Conservation (phyloP, 2,329 filamentous ascomycete species). For the Aspergillus aculeatinus region DNA sequence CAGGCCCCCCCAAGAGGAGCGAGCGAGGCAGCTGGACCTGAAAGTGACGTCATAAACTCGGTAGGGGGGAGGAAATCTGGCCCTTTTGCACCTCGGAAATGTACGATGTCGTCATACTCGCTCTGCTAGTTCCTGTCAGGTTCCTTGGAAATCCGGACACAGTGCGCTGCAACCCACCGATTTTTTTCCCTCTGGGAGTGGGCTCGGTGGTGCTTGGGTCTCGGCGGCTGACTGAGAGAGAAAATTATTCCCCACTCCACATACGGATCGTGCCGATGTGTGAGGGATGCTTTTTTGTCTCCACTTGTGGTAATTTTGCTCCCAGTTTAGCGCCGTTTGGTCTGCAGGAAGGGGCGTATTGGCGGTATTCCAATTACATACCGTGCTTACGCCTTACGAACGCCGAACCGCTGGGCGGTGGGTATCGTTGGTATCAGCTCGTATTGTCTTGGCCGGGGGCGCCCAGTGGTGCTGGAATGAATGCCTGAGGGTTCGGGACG, state of each 20-base stretch:
- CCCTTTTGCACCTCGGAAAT: not conserved
- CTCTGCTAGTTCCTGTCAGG: not conserved
- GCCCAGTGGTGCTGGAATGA: not conserved
- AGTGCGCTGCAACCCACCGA: not conserved
- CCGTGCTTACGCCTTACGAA: not conserved
- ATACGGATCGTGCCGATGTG: slow-evolving; percentile 25
- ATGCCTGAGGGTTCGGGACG: not conserved
- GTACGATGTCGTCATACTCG: slow-evolving; percentile 5
- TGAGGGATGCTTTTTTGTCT: not conserved
- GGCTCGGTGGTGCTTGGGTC: not conserved
- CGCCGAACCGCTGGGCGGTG: not conserved
- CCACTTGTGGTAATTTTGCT: slow-evolving; percentile 3
- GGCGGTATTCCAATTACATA: not conserved
- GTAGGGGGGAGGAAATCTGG: not conserved
- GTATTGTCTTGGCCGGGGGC: not conserved
- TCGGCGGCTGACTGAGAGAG: not conserved
- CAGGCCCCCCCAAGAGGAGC: not conserved
- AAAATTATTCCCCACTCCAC: not conserved
- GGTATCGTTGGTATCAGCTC: not conserved
- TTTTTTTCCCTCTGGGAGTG: not conserved
- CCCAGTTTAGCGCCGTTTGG: not conserved
- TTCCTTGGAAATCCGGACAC: slow-evolving; percentile 4
- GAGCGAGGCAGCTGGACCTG: not conserved
- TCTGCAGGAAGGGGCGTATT: not conserved
- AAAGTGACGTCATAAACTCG: not conserved